Base-by-base conservation (phyloP, 2,329 filamentous ascomycete species). In the Fusarium graminum region DNA sequence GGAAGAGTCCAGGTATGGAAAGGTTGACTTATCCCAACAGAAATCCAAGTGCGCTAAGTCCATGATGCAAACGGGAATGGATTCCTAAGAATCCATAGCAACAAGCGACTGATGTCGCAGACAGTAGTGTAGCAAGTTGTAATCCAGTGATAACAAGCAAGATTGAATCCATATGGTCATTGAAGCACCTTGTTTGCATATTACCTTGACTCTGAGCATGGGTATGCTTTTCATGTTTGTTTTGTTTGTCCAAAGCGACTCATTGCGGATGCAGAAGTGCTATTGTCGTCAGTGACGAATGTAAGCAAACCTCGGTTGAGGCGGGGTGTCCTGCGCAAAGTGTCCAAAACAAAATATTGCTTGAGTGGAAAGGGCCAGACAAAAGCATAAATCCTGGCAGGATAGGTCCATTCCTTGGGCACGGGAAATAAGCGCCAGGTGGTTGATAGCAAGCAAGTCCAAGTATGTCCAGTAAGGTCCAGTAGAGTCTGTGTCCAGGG, bases 191-290 rank as follows among this genome's bases (percentile, higher is more conserved):
- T 51, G 45, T 51, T 52, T 46, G 53, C 63, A 59, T 45, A 25
- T 67, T 68, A 67, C 65, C 65, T 67, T 68, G 46, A 46, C 50
- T 65, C 63, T 55, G 46, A 65, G 65, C 64, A 60, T 52, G 39
- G 28, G 39, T 19, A 68, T 67, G 54, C 47, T 68, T 41, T 50
- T 56, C 32, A 52, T 67, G 52, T 17, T 59, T 47, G 49, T 55
- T 49, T 66, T 39, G 34, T 61, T 44, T 60, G 16, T 64, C 40
- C 50, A 28, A 61, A 22, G 47, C 46, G 46, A 17, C 65, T 41
- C 64, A 65, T 43, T 34, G 64, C 64, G 52, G 64, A 50, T 7
- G 65, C 64, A 53, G 49, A 43, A 67, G 59, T 46, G 51, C 43
- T 7, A 56, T 28, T 39, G 45, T 67, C 65, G 64, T 65, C 64